These are phyloP conservation scores for Withania somnifera DNA, from an alignment of 305 asterid genomes.

Conservation along the genomic window DNA sequence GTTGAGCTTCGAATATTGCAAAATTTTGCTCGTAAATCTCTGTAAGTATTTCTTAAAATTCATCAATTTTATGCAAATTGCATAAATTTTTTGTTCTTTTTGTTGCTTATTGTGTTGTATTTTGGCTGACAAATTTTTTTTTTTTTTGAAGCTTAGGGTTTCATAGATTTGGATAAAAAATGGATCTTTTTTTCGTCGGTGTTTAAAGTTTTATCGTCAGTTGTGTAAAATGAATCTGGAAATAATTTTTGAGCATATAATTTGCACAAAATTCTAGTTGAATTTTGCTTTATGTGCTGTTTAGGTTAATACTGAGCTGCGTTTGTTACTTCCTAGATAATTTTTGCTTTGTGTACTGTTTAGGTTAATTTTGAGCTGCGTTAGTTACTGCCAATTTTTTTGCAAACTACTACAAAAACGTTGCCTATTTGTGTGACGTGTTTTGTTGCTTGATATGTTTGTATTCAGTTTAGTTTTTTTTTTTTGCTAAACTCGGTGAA, in stretches of 20 bases:
- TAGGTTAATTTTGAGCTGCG: no score
- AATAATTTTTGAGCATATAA: neutral
- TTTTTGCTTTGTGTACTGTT: no score
- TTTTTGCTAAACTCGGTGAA: neutral
- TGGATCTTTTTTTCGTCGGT: neutral
- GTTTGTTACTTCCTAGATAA: neutral
- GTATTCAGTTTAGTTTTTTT: neutral
- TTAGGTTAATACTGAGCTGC: neutral
- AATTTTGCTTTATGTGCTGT: neutral
- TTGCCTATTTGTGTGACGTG: no score
- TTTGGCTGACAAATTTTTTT: neutral
- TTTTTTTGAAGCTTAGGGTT: constrained; percentile 22
- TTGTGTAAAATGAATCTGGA: neutral
- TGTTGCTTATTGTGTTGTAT: no score
- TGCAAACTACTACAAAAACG: no score
- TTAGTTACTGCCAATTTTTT: no score
- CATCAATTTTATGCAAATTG: neutral
- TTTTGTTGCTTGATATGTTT: neutral
- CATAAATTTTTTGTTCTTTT: no score
- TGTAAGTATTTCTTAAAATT: constrained; percentile 25
- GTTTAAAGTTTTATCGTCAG: neutral
- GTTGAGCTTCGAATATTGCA: constrained; percentile 8
- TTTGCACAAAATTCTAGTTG: neutral
- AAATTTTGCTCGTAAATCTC: constrained; percentile 6
- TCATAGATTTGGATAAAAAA: neutral